These are phyloP conservation scores for Pseudotsuga menziesii DNA, from an alignment of 75 land plant genomes.

Conservation along the genomic window DNA sequence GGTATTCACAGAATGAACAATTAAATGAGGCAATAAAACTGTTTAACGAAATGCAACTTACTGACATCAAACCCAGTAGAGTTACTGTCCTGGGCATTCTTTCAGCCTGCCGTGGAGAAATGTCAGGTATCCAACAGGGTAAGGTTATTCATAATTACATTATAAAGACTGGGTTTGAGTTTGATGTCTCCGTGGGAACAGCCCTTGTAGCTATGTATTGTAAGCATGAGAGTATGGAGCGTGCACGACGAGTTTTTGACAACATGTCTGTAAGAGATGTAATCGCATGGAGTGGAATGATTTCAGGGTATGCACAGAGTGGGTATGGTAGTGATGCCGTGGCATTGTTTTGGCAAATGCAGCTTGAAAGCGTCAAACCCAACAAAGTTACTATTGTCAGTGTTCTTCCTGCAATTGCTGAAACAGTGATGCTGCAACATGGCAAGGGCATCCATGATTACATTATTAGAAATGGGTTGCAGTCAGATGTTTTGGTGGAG, in stretches of 20 bases:
- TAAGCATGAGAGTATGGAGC: background rate
- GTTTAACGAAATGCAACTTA: background rate
- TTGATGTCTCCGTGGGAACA: background rate
- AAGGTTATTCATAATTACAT: background rate
- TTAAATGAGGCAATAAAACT: background rate
- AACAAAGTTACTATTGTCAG: constrained; percentile 33
- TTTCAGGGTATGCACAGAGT: constrained; percentile 38
- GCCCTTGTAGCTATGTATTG: background rate
- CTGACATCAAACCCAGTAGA: too few species aligned
- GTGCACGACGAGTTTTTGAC: background rate
- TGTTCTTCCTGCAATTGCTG: constrained; percentile 45
- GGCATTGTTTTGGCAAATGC: constrained; percentile 37
- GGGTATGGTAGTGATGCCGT: constrained; percentile 39
- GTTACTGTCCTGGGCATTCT: background rate
- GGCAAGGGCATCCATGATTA: constrained; percentile 44
- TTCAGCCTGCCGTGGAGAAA: background rate
- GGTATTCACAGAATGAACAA: background rate
- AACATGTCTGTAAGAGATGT: constrained; percentile 7
- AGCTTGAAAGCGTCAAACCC: constrained; percentile 23
- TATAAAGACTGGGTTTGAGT: background rate
- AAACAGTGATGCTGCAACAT: constrained; percentile 23
- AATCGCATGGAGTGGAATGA: constrained; percentile 58
- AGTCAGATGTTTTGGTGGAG: constrained; percentile 30
- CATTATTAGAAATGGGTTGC: constrained; percentile 19
- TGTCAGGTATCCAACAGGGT: background rate